Percentiles rank a stretch among this genome's conserved stretches.
Evolutionary conservation across 1,139 yeast genomes (phyloP).

Genomic region (Zhuliangozyma blackwelliae): DNA sequence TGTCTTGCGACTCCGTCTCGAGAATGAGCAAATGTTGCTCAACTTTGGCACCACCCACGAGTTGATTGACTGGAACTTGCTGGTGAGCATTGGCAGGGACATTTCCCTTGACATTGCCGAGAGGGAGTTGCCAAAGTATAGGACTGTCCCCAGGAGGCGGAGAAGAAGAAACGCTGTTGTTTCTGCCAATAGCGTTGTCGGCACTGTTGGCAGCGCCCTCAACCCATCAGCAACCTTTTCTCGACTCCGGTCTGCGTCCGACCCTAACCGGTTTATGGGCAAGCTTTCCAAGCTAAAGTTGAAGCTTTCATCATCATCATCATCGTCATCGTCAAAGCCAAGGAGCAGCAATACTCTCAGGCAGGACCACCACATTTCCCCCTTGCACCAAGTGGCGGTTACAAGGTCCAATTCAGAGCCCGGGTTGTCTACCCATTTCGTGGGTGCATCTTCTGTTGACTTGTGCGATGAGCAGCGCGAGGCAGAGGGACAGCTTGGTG

Average conservation of each 20-base stretch:
- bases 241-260: slow-evolving; percentile 11
- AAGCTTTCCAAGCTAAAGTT: slow-evolving; percentile 19
- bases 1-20: slow-evolving; percentile 60
- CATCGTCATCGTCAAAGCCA: slow-evolving; percentile 1
- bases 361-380: background rate
- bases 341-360: background rate
- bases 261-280: slow-evolving; percentile 16
- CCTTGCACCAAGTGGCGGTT: background rate
- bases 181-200: background rate
- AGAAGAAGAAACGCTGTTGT: slow-evolving; percentile 17
- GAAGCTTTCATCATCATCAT: slow-evolving; percentile 10
- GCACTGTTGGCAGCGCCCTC: background rate
- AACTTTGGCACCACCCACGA: slow-evolving; percentile 53
- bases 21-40: slow-evolving; percentile 62
- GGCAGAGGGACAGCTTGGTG: no score
- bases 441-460: background rate
- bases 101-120: slow-evolving; percentile 57
- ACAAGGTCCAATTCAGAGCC: slow-evolving; percentile 18
- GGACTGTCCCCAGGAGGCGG: slow-evolving; percentile 73
- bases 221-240: slow-evolving; percentile 1
- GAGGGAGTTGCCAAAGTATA: slow-evolving; percentile 60
- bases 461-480: no score
- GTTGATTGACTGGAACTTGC: slow-evolving; percentile 63
- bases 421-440: background rate
- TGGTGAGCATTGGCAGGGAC: slow-evolving; percentile 57